Evolutionary conservation across 805 yeast genomes (phyloP), one percentile per base, ranked within the genome.

Genomic region (Cyberlindnera veronae): DNA sequence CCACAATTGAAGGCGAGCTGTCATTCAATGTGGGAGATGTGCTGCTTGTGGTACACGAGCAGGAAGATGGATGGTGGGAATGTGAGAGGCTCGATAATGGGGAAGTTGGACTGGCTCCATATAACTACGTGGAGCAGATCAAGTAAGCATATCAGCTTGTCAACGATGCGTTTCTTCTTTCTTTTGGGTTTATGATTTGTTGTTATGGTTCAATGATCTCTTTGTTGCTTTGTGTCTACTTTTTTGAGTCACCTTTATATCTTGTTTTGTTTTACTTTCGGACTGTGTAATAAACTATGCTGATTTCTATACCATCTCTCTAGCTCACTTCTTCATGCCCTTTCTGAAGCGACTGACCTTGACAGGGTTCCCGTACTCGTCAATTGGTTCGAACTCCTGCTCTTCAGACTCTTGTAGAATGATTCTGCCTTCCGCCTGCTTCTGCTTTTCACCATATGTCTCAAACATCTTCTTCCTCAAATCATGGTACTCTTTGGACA

Each of bases 51-150:
- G 51, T 78, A 14, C 69, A 68, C 32, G 74, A 67, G 68, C 84
- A 79, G 55, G 80, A 79, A 17, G 87, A 80, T 49, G 84, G 84
- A 1, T 80, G 87, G 87, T 81, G 87, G 87, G 79, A 76, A 50
- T 79, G 77, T 23, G 87, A 80, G 50, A 76, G 77, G 16, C 42
- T 70, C 24, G 66, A 67, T 26, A 60, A 67, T 10, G 50, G 53
- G 1, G 34, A 36, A 9, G 46, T 37, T 10, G 87, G 87, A 2
- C 66, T 79, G 24, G 85, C 83, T 3, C 86, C 87, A 28, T 74
- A 82, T 51, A 80, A 81, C 51, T 80, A 72, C 44, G 50, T 72
- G 32, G 63, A 57, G 37, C 28, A 24, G 13, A 14, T 24, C 28
- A 13, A 24, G 13, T 24, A 12, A 24, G 12, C 14, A 24, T 14